Evolutionary conservation across 805 yeast genomes (phyloP).

Genomic region (Diddensiella santjacobensis): DNA sequence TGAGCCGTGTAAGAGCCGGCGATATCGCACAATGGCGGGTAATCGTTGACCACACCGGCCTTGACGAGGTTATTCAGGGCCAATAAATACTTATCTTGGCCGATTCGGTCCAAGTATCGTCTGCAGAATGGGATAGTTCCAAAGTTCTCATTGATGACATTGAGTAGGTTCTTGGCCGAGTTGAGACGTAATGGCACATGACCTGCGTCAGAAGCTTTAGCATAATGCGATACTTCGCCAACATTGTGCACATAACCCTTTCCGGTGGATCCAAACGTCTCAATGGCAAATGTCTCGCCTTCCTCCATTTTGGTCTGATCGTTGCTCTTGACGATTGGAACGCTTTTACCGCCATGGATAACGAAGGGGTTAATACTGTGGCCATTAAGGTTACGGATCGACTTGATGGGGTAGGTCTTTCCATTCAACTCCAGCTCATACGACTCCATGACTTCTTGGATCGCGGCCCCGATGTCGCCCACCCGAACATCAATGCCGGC

Average conservation of each 20-base stretch:
- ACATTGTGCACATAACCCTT: slow-evolving; percentile 78
- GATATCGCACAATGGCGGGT: slow-evolving; percentile 85
- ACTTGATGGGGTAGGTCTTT: slow-evolving; percentile 74
- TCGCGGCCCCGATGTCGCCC: slow-evolving; percentile 92
- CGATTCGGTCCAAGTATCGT: slow-evolving; percentile 84
- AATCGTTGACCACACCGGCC: slow-evolving; percentile 85
- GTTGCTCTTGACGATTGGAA: slow-evolving; percentile 91
- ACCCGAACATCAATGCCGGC: slow-evolving; percentile 95
- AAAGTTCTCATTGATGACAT: slow-evolving; percentile 71
- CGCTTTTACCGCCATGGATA: slow-evolving; percentile 94
- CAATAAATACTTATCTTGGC: slow-evolving; percentile 85
- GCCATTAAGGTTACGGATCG: slow-evolving; percentile 90
- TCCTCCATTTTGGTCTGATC: slow-evolving; percentile 98
- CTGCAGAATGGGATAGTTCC: slow-evolving; percentile 97
- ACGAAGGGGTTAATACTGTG: slow-evolving; percentile 81
- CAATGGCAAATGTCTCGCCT: slow-evolving; percentile 96
- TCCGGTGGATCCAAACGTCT: slow-evolving; percentile 97
- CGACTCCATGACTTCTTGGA: slow-evolving; percentile 96
- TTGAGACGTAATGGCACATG: slow-evolving; percentile 53
- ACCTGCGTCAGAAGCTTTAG: slow-evolving; percentile 51
- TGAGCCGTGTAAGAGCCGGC: slow-evolving; percentile 93
- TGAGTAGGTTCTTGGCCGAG: slow-evolving; percentile 65
- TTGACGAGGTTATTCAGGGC: slow-evolving; percentile 83
- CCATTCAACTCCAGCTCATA: slow-evolving; percentile 92
- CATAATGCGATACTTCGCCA: slow-evolving; percentile 96